Conservation (phyloP, 495 filamentous ascomycete species). For the Penicillium flavigenum region DNA sequence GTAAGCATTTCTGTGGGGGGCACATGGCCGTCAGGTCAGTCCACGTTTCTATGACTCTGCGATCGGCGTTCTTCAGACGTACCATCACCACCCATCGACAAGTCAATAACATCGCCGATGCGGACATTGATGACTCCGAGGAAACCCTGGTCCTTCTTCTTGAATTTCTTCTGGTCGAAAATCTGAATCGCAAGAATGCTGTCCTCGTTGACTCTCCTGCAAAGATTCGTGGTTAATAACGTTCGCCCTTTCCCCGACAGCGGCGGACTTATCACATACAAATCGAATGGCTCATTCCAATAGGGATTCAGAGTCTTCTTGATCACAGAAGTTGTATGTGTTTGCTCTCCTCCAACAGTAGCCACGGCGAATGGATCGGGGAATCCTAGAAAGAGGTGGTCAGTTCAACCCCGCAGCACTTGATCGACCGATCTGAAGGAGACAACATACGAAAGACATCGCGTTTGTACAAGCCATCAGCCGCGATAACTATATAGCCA, state of each 20-base stretch:
- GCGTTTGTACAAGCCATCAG: conserved; percentile 96
- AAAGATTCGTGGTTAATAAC: conserved; percentile 7
- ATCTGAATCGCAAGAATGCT: conserved; percentile 97
- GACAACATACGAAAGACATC: conserved; percentile 87
- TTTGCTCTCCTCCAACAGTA: conserved; percentile 94
- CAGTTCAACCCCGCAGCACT: conserved; percentile 20
- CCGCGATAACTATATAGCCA: conserved; percentile 77
- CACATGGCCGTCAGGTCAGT: conserved; percentile 18
- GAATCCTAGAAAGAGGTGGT: conserved; percentile 62
- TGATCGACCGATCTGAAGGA: not conserved
- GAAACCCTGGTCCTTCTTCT: conserved; percentile 99
- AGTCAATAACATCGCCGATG: conserved; percentile 87
- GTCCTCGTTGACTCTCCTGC: conserved; percentile 82
- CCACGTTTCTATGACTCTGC: conserved; percentile 1
- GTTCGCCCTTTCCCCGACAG: conserved; percentile 20
- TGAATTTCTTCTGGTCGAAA: conserved; percentile 99
- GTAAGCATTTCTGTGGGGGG: conserved; percentile 81
- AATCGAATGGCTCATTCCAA: conserved; percentile 98
- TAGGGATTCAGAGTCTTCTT: conserved; percentile 98
- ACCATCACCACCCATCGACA: conserved; percentile 90
- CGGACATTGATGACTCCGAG: conserved; percentile 96
- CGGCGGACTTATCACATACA: conserved; percentile 57
- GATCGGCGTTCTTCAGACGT: conserved; percentile 34
- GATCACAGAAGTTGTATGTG: conserved; percentile 90
- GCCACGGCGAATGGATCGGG: conserved; percentile 98